Conservation (phyloP, 139 green algal species). For the Chlamydomonas schloesseri region DNA sequence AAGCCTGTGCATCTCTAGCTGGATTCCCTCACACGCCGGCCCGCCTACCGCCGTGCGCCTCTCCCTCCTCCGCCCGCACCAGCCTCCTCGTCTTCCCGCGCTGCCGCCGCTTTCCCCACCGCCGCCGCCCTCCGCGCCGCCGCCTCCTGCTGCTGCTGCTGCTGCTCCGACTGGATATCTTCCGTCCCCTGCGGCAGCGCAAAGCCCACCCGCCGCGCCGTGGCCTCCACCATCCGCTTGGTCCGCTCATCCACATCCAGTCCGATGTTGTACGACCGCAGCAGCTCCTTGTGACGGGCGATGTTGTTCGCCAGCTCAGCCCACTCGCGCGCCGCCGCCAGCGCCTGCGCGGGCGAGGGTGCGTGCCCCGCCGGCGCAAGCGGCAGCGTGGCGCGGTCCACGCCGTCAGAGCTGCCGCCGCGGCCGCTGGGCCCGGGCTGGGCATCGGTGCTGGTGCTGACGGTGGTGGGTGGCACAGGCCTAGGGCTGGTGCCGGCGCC, state of each 20-base stretch:
- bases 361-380: neutral
- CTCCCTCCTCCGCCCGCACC: too few relatives aligned
- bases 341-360: constrained; percentile 5
- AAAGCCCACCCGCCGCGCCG: constrained; percentile 67
- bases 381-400: neutral
- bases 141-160: neutral
- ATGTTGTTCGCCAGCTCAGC: constrained; percentile 56
- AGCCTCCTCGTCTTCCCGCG: too few relatives aligned
- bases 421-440: neutral
- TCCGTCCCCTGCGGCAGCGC: constrained; percentile 38
- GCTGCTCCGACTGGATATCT: neutral
- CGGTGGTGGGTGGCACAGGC: too few relatives aligned
- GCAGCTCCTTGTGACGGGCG: constrained; percentile 53
- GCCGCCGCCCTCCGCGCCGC: too few relatives aligned
- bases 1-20: too few relatives aligned
- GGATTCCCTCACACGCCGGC: too few relatives aligned
- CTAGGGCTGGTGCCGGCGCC: neutral
- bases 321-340: constrained; percentile 56
- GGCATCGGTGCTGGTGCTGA: too few relatives aligned
- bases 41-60: too few relatives aligned
- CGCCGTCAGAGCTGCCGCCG: neutral
- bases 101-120: neutral
- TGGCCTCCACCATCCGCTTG: constrained; percentile 65
- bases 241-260: constrained; percentile 65
- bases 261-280: constrained; percentile 66